Conservation (phyloP, 495 filamentous ascomycete genomes). For the Aspergillus affinis region DNA sequence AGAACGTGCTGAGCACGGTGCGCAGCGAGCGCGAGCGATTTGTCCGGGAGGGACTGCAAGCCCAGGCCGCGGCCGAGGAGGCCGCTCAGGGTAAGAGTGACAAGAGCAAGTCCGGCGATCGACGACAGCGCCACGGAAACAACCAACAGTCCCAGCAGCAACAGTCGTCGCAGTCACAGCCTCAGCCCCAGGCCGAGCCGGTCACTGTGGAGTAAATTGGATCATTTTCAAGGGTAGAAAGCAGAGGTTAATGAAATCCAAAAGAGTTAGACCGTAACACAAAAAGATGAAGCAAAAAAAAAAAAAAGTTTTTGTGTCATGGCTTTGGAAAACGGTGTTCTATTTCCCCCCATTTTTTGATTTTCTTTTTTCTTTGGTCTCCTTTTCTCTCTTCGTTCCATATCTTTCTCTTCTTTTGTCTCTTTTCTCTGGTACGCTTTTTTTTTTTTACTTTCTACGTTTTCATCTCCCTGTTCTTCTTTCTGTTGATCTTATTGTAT, state of each 20-base stretch:
- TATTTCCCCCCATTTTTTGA: constrained; percentile 22
- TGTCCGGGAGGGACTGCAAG: constrained; percentile 44
- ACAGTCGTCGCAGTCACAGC: constrained; percentile 20
- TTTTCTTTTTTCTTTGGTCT: constrained; percentile 18
- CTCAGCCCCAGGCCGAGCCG: constrained; percentile 31
- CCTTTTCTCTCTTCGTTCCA: constrained; percentile 18
- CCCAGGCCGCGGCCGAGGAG: constrained; percentile 30
- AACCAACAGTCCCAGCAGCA: constrained; percentile 20
- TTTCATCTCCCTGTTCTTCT: constrained; percentile 7
- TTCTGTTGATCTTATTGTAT: constrained; percentile 9
- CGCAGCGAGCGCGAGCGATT: constrained; percentile 72
- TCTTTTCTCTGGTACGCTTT: constrained; percentile 5
- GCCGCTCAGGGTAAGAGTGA: constrained; percentile 24
- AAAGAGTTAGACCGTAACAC: constrained; percentile 5
- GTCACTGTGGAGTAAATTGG: constrained; percentile 9
- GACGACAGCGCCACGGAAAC: constrained; percentile 31
- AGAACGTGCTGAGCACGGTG: constrained; percentile 71
- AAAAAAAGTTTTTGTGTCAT: constrained; percentile 27
- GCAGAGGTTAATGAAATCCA: background rate
- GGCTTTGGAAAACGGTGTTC: constrained; percentile 27
- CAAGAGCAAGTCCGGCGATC: constrained; percentile 33
- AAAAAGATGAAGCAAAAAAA: constrained; percentile 13
- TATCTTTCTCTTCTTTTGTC: constrained; percentile 2
- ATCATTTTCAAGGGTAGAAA: background rate
- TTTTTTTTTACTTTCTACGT: constrained; percentile 8